These are phyloP conservation scores for Yamadazyma phyllophila DNA, from an alignment of 805 yeast species.

Conservation along the genomic window DNA sequence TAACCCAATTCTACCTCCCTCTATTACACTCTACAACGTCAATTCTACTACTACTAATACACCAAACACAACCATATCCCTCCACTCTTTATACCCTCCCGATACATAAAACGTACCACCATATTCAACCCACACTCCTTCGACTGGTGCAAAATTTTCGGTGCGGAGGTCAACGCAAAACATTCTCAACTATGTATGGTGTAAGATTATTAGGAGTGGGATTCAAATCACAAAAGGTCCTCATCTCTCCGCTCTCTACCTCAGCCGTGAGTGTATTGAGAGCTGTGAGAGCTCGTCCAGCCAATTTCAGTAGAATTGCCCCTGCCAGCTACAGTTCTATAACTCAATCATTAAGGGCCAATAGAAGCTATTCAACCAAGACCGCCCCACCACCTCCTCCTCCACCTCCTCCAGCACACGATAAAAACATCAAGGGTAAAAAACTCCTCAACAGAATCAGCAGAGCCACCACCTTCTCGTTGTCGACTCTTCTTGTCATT, in stretches of 20 bases:
- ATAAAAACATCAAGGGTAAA: constrained; percentile 39
- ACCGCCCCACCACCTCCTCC: constrained; percentile 36
- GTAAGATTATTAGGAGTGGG: neutral
- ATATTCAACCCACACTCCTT: too few species aligned
- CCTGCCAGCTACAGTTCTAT: too few species aligned
- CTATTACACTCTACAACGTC: too few species aligned
- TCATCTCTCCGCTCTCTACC: neutral
- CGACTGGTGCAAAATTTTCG: constrained; percentile 10
- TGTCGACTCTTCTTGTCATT: constrained; percentile 59
- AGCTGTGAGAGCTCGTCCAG: neutral
- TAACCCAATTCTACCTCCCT: too few species aligned
- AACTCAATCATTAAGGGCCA: neutral
- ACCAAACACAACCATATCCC: too few species aligned
- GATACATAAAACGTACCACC: too few species aligned
- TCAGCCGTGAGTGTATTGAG: neutral
- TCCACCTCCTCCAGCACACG: constrained; percentile 35
- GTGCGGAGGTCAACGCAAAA: constrained; percentile 12
- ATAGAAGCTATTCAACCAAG: constrained; percentile 17
- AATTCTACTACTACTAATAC: too few species aligned
- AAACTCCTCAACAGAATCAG: constrained; percentile 47
- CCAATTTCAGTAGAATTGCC: too few species aligned
- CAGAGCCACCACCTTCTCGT: constrained; percentile 58
- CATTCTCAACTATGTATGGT: neutral
- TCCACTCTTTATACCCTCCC: too few species aligned
- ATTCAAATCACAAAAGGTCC: neutral